Percentiles rank a stretch among this genome's conserved stretches.
Evolutionary conservation across 2,329 filamentous ascomycete species (phyloP).

Genomic region (Venturia oleaginea): DNA sequence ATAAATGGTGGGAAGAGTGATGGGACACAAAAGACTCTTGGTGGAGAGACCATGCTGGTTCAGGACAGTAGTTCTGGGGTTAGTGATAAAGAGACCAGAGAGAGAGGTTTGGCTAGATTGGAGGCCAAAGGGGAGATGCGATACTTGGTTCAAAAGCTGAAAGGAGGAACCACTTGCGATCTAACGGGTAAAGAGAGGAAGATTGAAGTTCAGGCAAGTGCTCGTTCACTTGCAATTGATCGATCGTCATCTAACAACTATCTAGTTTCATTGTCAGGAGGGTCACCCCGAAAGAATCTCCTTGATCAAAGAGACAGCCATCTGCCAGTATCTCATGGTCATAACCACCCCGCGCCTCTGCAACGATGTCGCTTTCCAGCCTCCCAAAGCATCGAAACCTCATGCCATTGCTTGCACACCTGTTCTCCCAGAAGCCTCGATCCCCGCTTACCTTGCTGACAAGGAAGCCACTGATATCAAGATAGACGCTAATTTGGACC

Average conservation of each 20-base stretch:
- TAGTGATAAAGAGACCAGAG: constrained; percentile 19
- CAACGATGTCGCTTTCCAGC: constrained; percentile 76
- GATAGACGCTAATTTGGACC: constrained; percentile 1
- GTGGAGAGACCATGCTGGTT: constrained; percentile 13
- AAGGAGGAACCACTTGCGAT: constrained; percentile 75
- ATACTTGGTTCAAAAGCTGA: constrained; percentile 76
- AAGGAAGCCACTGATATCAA: constrained; percentile 3
- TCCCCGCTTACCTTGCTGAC: constrained; percentile 33
- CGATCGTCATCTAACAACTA: background rate
- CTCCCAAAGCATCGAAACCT: constrained; percentile 66
- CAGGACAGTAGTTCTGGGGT: background rate
- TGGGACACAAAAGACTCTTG: constrained; percentile 20
- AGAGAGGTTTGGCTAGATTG: constrained; percentile 48
- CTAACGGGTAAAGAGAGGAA: constrained; percentile 72
- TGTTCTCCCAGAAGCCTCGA: constrained; percentile 52
- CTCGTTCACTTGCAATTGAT: background rate
- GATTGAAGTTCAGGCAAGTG: constrained; percentile 63
- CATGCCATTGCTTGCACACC: constrained; percentile 69
- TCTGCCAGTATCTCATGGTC: constrained; percentile 88
- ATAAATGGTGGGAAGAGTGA: constrained; percentile 24
- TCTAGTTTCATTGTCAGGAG: constrained; percentile 65
- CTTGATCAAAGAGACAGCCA: constrained; percentile 88
- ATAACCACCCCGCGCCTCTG: constrained; percentile 84
- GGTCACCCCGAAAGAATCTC: constrained; percentile 68
- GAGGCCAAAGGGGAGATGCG: constrained; percentile 75